phyloP scores from a whole-genome alignment of 257 asterid genomes.

The Avicennia marina region DNA sequence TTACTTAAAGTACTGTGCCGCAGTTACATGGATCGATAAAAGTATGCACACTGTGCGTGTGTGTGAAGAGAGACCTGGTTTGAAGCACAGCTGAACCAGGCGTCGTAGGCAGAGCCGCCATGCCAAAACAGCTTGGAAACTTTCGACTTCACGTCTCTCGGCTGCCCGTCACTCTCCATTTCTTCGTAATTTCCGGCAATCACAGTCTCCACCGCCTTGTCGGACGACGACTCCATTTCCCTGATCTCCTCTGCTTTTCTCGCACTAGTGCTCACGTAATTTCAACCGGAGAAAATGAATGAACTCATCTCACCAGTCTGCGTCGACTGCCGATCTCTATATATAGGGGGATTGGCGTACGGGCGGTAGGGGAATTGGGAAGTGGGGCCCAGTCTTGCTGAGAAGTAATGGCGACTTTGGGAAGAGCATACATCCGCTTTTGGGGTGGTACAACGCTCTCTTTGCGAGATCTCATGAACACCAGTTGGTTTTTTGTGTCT shows the following conservation, averaged over 20 bases:
- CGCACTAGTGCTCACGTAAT: too few species aligned
- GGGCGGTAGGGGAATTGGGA: not conserved
- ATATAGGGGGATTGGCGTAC: not conserved
- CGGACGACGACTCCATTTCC: not conserved
- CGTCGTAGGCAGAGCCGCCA: conserved; percentile 39
- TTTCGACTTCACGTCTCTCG: conserved; percentile 19
- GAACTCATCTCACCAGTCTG: too few species aligned
- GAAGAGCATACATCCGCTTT: conserved; percentile 17
- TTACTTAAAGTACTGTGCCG: too few species aligned
- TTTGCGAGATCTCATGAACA: not conserved
- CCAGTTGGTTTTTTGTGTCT: not conserved
- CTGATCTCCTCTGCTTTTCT: too few species aligned
- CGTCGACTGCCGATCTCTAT: too few species aligned
- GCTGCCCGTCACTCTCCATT: conserved; percentile 24
- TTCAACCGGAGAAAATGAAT: too few species aligned
- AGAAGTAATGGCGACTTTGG: conserved; percentile 11
- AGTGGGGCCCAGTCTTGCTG: not conserved
- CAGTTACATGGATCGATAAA: too few species aligned
- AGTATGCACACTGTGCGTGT: too few species aligned
- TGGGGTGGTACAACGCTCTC: not conserved
- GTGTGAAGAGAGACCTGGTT: conserved; percentile 34
- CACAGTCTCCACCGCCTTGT: conserved; percentile 31
- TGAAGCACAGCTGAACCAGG: conserved; percentile 39
- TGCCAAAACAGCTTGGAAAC: conserved; percentile 33
- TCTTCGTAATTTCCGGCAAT: conserved; percentile 32